Evolutionary conservation across 768 basidiomycete species (phyloP), one percentile per base, ranked within the genome.

Genomic region (Trametes cingulata): DNA sequence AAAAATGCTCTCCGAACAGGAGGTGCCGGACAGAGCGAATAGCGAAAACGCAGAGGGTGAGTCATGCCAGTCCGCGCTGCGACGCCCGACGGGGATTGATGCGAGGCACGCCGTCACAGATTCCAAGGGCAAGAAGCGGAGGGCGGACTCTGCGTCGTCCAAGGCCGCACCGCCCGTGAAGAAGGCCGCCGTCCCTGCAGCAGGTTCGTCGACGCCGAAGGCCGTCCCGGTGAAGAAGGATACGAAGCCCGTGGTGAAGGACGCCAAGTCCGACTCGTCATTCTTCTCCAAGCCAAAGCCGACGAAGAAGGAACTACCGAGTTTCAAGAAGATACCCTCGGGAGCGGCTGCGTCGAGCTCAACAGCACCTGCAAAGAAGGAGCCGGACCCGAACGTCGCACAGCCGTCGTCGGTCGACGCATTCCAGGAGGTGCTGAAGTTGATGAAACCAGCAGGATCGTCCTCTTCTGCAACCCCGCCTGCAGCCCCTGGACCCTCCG

Each of bases 221-320:
- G 49, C 63, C 15, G 60, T 62, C n/a, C 70, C 72, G 4, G 77
- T 82, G 59, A 91, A 90, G 80, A 88, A 84, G 70, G 88, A 90
- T 69, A 55, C 68, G 17, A 77, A 72, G 58, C 65, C 73, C 1
- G 59, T 69, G 15, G 76, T 75, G 10, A 91, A 91, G 71, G 90
- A 89, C 65, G 88, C 90, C 17, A 89, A 91, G 76, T 86, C 90
- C 13, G 92, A 93, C 72, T 88, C 87, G 47, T 91, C 90, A 1
- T 93, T 94, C 74, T 94, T 94, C 74, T 93, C 91, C 54, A 87
- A 88, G 40, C 89, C 91, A 6, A 93, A 93, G 70, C 83, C 87
- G 19, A 93, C 92, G 68, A 84, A 88, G 29, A 91, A 89, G 73
- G 56, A 58, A 47, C 77, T 94, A 20, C 92, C 92, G 12, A 91